Conservation (phyloP, 108 stramenopile genomes). For the Nitzschia sp. region DNA sequence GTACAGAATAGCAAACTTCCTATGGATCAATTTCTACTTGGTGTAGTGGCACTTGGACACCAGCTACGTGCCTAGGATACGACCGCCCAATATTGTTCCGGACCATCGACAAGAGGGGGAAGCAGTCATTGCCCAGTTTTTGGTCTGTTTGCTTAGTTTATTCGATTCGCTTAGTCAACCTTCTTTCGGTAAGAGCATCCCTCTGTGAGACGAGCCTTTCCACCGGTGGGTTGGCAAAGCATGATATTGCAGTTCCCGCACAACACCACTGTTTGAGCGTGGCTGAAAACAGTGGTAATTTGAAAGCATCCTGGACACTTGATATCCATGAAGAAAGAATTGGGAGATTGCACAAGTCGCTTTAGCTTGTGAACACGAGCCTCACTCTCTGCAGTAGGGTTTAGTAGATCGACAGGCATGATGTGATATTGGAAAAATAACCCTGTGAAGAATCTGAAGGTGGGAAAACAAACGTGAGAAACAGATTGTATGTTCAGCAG, state of each 20-base stretch:
- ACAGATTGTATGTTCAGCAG: no score
- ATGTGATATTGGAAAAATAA: constrained; percentile 31
- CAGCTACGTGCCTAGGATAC: no score
- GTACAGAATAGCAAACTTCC: no score
- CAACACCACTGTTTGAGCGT: constrained; percentile 96
- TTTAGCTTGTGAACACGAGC: constrained; percentile 98
- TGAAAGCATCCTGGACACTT: constrained; percentile 99
- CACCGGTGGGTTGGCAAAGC: constrained; percentile 98
- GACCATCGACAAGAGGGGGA: no score
- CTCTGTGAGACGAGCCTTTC: constrained; percentile 97
- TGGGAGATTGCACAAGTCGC: constrained; percentile 98
- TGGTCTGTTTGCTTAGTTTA: constrained; percentile 22
- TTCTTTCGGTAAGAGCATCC: constrained; percentile 99
- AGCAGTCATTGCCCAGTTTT: no score
- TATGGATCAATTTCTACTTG: no score
- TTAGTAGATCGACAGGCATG: constrained; percentile 96
- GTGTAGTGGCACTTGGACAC: no score
- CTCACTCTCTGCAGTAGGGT: constrained; percentile 91
- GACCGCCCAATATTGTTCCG: no score
- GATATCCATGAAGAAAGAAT: constrained; percentile 99
- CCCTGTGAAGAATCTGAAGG: no score
- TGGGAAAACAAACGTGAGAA: no score
- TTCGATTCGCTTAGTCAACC: constrained; percentile 82
- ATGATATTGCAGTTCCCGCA: constrained; percentile 96
- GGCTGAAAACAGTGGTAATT: constrained; percentile 93